Conservation (phyloP, 2,329 filamentous ascomycete genomes). For the Juglanconis juglandina region DNA sequence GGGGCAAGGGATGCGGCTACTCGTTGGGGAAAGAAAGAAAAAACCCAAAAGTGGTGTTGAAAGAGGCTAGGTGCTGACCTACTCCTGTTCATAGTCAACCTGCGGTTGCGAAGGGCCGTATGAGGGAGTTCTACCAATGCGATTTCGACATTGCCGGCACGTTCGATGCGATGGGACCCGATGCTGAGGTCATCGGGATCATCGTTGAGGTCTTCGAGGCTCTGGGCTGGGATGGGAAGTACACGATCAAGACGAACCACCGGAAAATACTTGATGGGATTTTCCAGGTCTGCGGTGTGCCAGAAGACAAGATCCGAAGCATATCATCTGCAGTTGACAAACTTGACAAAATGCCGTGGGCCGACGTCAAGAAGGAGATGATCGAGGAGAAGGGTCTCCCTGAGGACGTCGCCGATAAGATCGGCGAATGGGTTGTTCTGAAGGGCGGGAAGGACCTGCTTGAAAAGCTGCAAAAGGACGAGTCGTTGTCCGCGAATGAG, state of each 20-base stretch:
- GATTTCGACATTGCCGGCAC: conserved; percentile 91
- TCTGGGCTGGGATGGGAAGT: conserved; percentile 61
- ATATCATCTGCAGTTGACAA: conserved; percentile 96
- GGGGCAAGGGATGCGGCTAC: conserved; percentile 32
- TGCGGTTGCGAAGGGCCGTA: conserved; percentile 84
- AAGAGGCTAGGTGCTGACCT: conserved; percentile 51
- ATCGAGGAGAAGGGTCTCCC: conserved; percentile 83
- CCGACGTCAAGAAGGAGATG: conserved; percentile 89
- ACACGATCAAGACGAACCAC: conserved; percentile 90
- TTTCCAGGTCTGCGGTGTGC: conserved; percentile 87
- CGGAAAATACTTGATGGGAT: conserved; percentile 89
- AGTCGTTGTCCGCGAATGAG: conserved; percentile 65
- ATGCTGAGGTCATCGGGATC: conserved; percentile 84
- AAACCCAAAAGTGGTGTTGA: too few relatives aligned
- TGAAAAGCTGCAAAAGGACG: conserved; percentile 64
- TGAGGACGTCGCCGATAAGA: conserved; percentile 74
- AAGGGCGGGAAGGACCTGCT: conserved; percentile 70
- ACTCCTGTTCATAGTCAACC: conserved; percentile 35
- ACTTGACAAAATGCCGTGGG: conserved; percentile 88
- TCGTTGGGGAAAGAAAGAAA: conserved; percentile 28
- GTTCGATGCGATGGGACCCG: conserved; percentile 88
- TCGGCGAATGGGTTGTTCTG: conserved; percentile 77
- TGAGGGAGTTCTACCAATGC: conserved; percentile 96
- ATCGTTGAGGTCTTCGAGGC: conserved; percentile 80
- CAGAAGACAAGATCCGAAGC: conserved; percentile 77